Evolutionary conservation across 768 basidiomycete species (phyloP).

Genomic region (Mycena filopes): DNA sequence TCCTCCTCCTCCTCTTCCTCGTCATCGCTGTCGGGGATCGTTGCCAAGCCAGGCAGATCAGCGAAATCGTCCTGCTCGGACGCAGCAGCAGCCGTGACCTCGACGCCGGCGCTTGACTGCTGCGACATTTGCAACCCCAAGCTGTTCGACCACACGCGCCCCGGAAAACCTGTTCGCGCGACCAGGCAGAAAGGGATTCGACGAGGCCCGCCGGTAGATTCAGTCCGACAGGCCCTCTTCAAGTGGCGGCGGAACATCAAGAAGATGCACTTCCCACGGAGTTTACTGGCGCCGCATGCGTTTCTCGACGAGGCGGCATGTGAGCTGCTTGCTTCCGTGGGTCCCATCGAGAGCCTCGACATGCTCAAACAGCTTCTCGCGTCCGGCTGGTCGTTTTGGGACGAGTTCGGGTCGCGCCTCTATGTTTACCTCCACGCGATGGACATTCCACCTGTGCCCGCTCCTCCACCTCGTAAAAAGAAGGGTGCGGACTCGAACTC

Average conservation of each 20-base stretch:
- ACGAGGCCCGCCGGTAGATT: neutral
- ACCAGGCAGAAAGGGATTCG: neutral
- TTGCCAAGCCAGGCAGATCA: neutral
- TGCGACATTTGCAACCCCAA: slow-evolving; percentile 17
- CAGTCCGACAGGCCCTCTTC: neutral
- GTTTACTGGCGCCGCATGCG: neutral
- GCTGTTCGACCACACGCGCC: neutral
- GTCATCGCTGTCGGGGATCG: neutral
- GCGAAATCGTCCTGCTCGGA: neutral
- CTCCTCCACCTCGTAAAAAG: too few species aligned
- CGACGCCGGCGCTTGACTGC: neutral
- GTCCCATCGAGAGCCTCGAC: neutral
- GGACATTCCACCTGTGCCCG: slow-evolving; percentile 1
- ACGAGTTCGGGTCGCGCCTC: neutral
- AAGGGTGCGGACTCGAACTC: too few species aligned
- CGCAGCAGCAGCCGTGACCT: neutral
- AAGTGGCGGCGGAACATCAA: neutral
- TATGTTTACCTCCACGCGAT: slow-evolving; percentile 1
- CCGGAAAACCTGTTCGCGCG: neutral
- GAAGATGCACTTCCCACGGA: neutral
- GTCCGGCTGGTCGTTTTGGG: slow-evolving; percentile 15
- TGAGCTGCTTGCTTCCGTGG: slow-evolving; percentile 1
- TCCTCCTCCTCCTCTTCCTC: neutral
- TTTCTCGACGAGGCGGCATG: slow-evolving; percentile 17
- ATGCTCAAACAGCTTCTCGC: neutral